phyloP scores from a whole-genome alignment of 192 early-diverging fungal genomes.

The Phycomyces blakesleeanus region DNA sequence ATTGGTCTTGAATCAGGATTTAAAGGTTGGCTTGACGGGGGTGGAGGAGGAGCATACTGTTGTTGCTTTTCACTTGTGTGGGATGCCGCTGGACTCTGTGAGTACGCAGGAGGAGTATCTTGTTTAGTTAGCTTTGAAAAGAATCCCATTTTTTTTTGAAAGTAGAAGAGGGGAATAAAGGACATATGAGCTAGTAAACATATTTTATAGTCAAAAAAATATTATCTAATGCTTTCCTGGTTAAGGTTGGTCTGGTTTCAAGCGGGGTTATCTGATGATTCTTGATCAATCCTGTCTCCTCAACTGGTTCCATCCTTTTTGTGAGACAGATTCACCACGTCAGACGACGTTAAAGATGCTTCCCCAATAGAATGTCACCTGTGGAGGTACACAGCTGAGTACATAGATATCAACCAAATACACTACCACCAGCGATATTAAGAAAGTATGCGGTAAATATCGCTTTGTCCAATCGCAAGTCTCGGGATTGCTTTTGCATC shows the following conservation, averaged over 20 bases:
- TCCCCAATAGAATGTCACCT: too few relatives aligned
- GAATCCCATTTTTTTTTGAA: conserved; percentile 21
- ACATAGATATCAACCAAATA: too few relatives aligned
- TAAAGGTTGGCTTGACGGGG: not conserved
- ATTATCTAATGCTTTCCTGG: not conserved
- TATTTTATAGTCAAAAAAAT: not conserved
- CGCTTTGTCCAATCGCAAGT: too few relatives aligned
- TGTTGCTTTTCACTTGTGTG: not conserved
- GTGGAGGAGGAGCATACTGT: conserved; percentile 18
- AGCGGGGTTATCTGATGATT: not conserved
- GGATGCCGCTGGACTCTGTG: not conserved
- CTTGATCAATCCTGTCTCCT: not conserved
- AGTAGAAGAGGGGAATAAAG: conserved; percentile 3
- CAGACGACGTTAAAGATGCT: too few relatives aligned
- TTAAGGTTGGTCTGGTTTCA: not conserved
- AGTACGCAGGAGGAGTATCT: not conserved
- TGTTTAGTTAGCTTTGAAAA: conserved; percentile 15
- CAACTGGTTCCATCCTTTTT: too few relatives aligned
- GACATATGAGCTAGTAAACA: not conserved
- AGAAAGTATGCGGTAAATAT: too few relatives aligned
- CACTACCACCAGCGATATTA: too few relatives aligned
- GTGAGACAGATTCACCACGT: too few relatives aligned
- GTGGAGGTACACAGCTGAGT: too few relatives aligned
- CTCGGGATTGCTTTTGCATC: not conserved
- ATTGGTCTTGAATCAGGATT: conserved; percentile 27